These are phyloP conservation scores for Penicillium sp. DNA, from an alignment of 2,329 filamentous ascomycete species.

Conservation along the genomic window DNA sequence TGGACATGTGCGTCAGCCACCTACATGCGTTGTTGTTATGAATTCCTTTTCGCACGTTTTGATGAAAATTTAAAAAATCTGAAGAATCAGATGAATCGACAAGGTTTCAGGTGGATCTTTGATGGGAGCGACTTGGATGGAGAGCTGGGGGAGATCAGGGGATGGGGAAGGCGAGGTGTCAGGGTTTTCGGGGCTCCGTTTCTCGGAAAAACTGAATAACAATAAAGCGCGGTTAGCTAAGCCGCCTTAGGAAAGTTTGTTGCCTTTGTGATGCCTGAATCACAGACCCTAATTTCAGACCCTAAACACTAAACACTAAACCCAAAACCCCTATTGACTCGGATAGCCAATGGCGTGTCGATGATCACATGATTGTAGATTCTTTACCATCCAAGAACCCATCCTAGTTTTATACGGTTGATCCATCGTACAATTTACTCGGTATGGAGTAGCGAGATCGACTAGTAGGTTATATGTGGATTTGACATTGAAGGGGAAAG, in stretches of 20 bases:
- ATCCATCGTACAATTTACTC: neutral
- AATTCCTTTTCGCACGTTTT: too few relatives aligned
- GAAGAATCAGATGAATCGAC: neutral
- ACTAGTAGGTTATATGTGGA: too few relatives aligned
- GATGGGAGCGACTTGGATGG: neutral
- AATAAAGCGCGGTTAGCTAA: neutral
- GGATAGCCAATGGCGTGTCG: neutral
- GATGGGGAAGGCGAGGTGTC: neutral
- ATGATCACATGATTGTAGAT: neutral
- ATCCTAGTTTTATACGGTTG: too few relatives aligned
- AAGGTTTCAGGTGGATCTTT: neutral
- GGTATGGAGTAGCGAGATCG: neutral
- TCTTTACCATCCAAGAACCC: too few relatives aligned
- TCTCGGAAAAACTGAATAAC: neutral
- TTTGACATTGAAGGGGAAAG: neutral
- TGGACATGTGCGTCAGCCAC: neutral
- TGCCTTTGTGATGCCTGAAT: neutral
- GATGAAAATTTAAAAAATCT: neutral
- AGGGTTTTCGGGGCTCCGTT: constrained; percentile 9
- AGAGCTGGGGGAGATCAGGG: neutral
- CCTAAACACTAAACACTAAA: neutral
- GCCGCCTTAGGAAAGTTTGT: neutral
- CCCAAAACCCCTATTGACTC: neutral
- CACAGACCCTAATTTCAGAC: neutral
- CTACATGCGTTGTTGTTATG: neutral